Conservation (phyloP, 2,329 filamentous ascomycete species). For the Trichophyton mentagrophytes region DNA sequence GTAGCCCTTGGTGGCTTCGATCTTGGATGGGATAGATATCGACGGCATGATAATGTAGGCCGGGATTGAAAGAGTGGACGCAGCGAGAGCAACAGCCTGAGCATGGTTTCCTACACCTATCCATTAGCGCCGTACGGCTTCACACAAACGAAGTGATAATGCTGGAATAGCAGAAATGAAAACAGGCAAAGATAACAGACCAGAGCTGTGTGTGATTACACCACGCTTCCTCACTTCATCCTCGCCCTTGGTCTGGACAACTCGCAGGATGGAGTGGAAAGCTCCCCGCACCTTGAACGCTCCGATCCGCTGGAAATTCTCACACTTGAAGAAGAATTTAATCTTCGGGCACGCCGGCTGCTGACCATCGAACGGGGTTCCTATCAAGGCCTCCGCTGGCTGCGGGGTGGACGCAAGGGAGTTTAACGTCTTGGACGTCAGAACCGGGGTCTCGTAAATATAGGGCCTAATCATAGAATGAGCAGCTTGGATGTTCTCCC, state of each 20-base stretch:
- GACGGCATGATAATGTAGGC: slow-evolving; percentile 85
- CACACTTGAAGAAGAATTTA: slow-evolving; percentile 84
- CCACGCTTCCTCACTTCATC: slow-evolving; percentile 52
- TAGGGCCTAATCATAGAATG: slow-evolving; percentile 59
- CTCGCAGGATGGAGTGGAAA: slow-evolving; percentile 65
- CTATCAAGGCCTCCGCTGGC: slow-evolving; percentile 38
- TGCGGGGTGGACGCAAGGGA: slow-evolving; percentile 61
- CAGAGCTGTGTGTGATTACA: slow-evolving; percentile 81
- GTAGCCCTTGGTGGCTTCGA: slow-evolving; percentile 66
- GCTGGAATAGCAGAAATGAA: background rate
- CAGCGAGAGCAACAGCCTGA: slow-evolving; percentile 79
- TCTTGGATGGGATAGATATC: slow-evolving; percentile 77
- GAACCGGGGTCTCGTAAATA: slow-evolving; percentile 71
- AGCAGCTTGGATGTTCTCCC: slow-evolving; percentile 57
- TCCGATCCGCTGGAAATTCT: slow-evolving; percentile 80
- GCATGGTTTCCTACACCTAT: slow-evolving; percentile 70
- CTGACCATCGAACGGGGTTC: slow-evolving; percentile 46
- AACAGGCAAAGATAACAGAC: slow-evolving; percentile 35
- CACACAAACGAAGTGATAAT: background rate
- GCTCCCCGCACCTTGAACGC: slow-evolving; percentile 89
- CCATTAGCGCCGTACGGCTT: slow-evolving; percentile 3
- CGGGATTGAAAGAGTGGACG: slow-evolving; percentile 56
- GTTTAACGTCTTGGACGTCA: slow-evolving; percentile 66
- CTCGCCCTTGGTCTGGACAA: slow-evolving; percentile 51
- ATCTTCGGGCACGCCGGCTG: slow-evolving; percentile 52